Conservation (phyloP, 257 asterid genomes). For the Lycium ferocissimum region DNA sequence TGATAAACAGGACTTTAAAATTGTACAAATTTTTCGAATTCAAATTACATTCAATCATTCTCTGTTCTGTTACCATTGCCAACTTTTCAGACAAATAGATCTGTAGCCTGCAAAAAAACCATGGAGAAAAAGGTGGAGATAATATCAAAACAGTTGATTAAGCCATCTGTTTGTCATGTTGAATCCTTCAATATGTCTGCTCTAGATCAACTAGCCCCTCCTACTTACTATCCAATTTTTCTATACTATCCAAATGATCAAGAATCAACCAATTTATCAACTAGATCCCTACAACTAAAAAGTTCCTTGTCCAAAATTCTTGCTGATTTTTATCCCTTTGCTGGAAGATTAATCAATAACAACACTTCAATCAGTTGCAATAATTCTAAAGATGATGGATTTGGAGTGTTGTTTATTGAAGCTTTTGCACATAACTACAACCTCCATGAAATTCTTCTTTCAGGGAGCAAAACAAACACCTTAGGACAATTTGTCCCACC, state of each 20-base stretch:
- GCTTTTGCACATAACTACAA: not conserved
- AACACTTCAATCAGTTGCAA: not conserved
- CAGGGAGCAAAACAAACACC: not conserved
- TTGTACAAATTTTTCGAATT: too few species aligned
- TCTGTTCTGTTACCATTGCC: not conserved
- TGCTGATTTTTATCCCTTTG: not conserved
- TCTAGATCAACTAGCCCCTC: conserved; percentile 2
- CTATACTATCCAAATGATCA: not conserved
- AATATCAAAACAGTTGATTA: not conserved
- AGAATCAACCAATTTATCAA: not conserved
- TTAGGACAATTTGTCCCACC: not conserved
- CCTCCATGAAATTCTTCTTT: not conserved
- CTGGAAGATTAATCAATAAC: not conserved
- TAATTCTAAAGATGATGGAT: not conserved
- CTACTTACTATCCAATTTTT: not conserved
- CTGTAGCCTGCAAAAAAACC: too few species aligned
- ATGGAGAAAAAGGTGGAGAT: not conserved
- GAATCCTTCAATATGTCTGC: not conserved
- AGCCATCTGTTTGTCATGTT: not conserved
- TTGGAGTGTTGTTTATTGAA: not conserved
- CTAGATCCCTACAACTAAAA: not conserved
- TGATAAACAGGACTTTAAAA: too few species aligned
- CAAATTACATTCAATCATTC: too few species aligned
- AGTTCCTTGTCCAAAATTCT: not conserved
- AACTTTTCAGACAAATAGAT: not conserved